Evolutionary conservation across 306 rosid species (phyloP), one percentile per base, ranked within the genome.

Genomic region (Rubus idaeus): DNA sequence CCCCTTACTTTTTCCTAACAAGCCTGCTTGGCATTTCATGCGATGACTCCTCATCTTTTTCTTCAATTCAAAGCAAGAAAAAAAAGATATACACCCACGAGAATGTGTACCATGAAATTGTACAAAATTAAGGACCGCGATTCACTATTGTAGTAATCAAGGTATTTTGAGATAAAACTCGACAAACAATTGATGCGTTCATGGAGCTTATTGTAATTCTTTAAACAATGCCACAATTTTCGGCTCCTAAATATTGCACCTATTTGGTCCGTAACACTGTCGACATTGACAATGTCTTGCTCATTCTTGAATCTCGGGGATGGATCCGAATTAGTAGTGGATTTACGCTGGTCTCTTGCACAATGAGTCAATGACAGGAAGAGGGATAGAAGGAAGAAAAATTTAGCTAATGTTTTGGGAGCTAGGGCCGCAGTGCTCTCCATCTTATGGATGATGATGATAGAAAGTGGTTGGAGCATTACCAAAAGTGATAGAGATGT

Each of bases 391-490:
- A 18, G 0, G 3, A 0, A 55, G 8, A 16, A 10, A 16, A 35
- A 18, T 1, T 18, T 21, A 4, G 39, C 37, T 42, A 9, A 16
- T 16, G 46, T 64, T 60, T 55, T 55, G 30, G 12, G 30, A 55
- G 26, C 26, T 23, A 23, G 26, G 30, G 61, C 66, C 66, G 41
- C 18, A 26, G 41, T 41, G 77, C 44, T 58, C 68, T 45, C 57
- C 46, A 45, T 74, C 46, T 58, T 23, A 74, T 58, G 30, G 58
- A 74, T 45, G 77, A 74, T 46, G 46, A 71, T 64, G 63, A 70
- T 17, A 58, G 83, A 71, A 60, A 35, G 82, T 85, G 81, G 89
- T 75, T 83, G 75, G 86, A 70, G 79, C 84, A 81, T 78, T 70
- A 76, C 75, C 49, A 80, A 74, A 87, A 79, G 84, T 58, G 56